phyloP scores from a whole-genome alignment of 352 stramenopile genomes.

The Phytophthora crassamura region DNA sequence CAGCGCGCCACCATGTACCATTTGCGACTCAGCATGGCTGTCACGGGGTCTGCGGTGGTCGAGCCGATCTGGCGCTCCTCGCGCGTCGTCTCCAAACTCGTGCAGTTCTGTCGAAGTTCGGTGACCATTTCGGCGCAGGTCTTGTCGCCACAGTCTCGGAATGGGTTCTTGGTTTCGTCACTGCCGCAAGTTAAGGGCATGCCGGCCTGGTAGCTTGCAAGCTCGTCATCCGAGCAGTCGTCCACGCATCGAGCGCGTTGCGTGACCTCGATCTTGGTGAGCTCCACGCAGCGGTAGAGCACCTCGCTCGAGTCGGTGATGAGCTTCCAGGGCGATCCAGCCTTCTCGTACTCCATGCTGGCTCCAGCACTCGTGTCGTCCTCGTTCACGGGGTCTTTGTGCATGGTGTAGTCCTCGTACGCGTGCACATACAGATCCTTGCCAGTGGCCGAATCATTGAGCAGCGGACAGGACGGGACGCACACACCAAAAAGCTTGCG shows the following conservation, averaged over 20 bases:
- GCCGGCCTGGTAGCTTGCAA: constrained; percentile 35
- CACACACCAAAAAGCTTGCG: constrained; percentile 64
- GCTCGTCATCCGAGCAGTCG: constrained; percentile 61
- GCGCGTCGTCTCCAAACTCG: constrained; percentile 55
- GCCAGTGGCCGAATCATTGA: constrained; percentile 36
- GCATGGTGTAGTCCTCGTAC: constrained; percentile 56
- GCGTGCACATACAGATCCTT: constrained; percentile 62
- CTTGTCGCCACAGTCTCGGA: constrained; percentile 55
- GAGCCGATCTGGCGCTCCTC: constrained; percentile 52
- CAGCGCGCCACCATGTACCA: constrained; percentile 78
- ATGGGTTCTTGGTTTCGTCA: constrained; percentile 53
- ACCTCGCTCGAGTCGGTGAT: constrained; percentile 69
- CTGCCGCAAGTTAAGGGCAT: constrained; percentile 46
- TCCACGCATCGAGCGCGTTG: constrained; percentile 64
- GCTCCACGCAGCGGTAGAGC: constrained; percentile 74
- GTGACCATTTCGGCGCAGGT: constrained; percentile 59
- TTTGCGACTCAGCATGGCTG: constrained; percentile 63
- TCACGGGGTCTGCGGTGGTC: constrained; percentile 58
- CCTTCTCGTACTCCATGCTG: constrained; percentile 54
- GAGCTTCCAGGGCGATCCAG: constrained; percentile 69
- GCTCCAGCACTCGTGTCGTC: constrained; percentile 26
- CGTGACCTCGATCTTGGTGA: constrained; percentile 57
- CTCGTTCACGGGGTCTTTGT: constrained; percentile 48
- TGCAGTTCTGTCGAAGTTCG: constrained; percentile 48
- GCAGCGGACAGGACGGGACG: constrained; percentile 54